Base-by-base conservation (phyloP, 75 land plant genomes). In the Picea glauca region DNA sequence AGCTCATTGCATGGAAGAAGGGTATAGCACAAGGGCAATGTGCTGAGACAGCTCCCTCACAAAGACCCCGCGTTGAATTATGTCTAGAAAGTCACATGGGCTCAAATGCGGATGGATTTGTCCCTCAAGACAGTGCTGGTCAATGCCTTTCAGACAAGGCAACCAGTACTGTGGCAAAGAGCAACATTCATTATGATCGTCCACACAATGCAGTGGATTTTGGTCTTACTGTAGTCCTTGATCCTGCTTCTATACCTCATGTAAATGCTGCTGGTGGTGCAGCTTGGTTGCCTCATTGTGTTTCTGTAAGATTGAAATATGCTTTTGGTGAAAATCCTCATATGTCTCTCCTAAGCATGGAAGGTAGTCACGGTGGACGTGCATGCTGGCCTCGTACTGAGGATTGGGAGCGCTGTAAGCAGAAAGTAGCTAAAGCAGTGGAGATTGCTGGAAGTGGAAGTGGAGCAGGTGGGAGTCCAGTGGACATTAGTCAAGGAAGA, bases 201-300 rank as follows among this genome's bases (percentile, higher is more conserved):
- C 78, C 85, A 1, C 91, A 88, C 62, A 91, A 77, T 62, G 78
- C 82, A 2, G 98, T 95, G 18, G 99, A 98, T 74, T 98, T 98
- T 87, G 91, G 90, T 5, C 84, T 98, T 13, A 93, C 96, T 5
- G 89, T 98, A 0, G 94, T 90, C 58, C 90, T 98, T 58, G 99
- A 98, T 81, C 87, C 92, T 59, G 87, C 86, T 31, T 90, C 85
- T 72, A 91, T 97, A 64, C 99, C 99, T 57, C 88, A 86, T 50
- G 83, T 93, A 72, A 95, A 95, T 85, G 99, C 93, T 63, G 99
- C 98, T 60, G 99, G 99, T 40, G 99, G 99, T 23, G 99, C 99
- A 78, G 99, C 96, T 31, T 98, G 99, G 99, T 65, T 98, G 63
- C 98, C 99, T 8, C 93, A 98, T 75, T 98, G 99, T 83, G 98